A percentile compares a stretch with the other conserved stretches of the same genome.
Conservation (phyloP, 176 grass and related monocot genomes). For the Olyra latifolia region DNA sequence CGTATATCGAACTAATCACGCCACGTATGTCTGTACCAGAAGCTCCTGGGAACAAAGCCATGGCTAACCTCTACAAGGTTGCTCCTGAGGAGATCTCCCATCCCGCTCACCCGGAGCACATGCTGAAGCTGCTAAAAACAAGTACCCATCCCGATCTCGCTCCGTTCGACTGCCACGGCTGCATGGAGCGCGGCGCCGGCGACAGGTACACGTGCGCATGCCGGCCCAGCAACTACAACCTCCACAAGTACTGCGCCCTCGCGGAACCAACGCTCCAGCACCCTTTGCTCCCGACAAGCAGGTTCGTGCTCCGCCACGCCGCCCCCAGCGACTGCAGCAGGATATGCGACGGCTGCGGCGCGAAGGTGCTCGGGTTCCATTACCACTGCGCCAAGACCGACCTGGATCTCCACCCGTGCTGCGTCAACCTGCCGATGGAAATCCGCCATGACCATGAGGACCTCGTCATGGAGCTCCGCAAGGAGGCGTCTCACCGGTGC, state of each 20-base stretch:
- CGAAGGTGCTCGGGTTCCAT: background rate
- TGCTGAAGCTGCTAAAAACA: background rate
- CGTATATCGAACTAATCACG: too few species aligned
- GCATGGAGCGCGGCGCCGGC: slow-evolving; percentile 10
- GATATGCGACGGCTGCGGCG: slow-evolving; percentile 17
- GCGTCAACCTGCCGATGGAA: background rate
- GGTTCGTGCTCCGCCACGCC: background rate
- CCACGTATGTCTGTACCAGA: too few species aligned
- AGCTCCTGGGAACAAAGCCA: too few species aligned
- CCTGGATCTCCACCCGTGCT: slow-evolving; percentile 25
- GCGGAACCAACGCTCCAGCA: background rate
- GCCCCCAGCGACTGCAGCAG: background rate
- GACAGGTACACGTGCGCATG: background rate
- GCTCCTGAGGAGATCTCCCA: background rate
- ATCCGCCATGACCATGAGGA: background rate
- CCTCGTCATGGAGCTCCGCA: background rate
- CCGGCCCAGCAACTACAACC: background rate
- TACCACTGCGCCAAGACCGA: background rate
- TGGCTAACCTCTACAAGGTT: too few species aligned
- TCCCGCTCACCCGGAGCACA: background rate
- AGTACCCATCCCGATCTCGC: background rate
- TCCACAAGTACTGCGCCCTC: slow-evolving; percentile 15
- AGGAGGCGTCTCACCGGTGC: background rate
- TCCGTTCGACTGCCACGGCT: slow-evolving; percentile 31
- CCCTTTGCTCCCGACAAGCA: background rate